Evolutionary conservation across 352 stramenopile species (phyloP).

Genomic region (Pythium dissimile): DNA sequence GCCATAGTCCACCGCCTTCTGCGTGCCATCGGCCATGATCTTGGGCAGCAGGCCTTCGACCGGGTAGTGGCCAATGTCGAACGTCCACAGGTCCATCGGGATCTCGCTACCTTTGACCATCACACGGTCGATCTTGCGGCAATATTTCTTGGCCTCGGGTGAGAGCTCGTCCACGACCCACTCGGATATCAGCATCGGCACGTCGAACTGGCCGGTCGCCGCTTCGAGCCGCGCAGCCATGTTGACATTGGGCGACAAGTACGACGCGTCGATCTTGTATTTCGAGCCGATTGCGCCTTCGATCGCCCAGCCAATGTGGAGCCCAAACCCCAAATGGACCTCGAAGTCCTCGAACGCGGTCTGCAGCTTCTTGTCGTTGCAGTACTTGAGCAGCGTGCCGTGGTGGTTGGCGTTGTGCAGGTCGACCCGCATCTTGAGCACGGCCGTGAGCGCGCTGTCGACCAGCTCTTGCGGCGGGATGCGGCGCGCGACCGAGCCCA

Average conservation of each 20-base stretch:
- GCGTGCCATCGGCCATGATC: constrained; percentile 50
- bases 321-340: constrained; percentile 94
- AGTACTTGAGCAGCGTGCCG: constrained; percentile 79
- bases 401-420: constrained; percentile 92
- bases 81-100: constrained; percentile 93
- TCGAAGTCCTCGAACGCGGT: constrained; percentile 89
- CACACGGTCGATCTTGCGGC: constrained; percentile 94
- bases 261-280: constrained; percentile 99
- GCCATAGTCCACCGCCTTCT: constrained; percentile 84
- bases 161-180: constrained; percentile 95
- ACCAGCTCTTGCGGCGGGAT: constrained; percentile 81
- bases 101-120: constrained; percentile 96
- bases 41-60: constrained; percentile 46
- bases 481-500: constrained; percentile 34
- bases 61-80: constrained; percentile 88
- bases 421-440: constrained; percentile 96
- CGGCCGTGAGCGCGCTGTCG: constrained; percentile 94
- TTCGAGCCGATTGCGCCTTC: constrained; percentile 96
- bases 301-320: constrained; percentile 98
- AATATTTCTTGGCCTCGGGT: constrained; percentile 72
- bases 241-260: constrained; percentile 97
- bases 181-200: constrained; percentile 93
- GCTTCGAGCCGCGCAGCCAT: constrained; percentile 96
- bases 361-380: constrained; percentile 75
- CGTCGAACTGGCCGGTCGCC: constrained; percentile 94